Conservation (phyloP, 1,284 basidiomycete species). For the Ceratorhiza oryzae-sativae region DNA sequence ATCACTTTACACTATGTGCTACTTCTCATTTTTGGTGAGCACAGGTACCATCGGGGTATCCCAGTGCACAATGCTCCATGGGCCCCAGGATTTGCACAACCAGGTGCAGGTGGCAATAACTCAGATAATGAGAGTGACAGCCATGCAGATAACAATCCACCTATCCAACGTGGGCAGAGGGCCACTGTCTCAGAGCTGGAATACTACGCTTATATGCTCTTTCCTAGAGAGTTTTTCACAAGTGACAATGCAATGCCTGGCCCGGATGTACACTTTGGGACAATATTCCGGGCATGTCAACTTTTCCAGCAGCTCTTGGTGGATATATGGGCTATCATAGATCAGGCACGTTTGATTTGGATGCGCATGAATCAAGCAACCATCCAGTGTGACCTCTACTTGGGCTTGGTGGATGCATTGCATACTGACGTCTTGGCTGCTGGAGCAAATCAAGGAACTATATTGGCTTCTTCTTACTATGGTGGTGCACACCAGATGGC, state of each 20-base stretch:
- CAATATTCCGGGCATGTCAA: conserved; percentile 52
- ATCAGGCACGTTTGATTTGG: conserved; percentile 47
- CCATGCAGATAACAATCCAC: neutral
- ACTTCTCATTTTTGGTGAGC: conserved; percentile 53
- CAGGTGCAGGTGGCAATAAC: neutral
- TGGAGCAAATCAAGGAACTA: conserved; percentile 48
- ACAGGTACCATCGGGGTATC: conserved; percentile 54
- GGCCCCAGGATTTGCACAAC: neutral
- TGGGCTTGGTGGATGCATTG: conserved; percentile 53
- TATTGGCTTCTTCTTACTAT: conserved; percentile 55
- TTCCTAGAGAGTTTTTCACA: conserved; percentile 42
- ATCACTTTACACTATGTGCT: conserved; percentile 53
- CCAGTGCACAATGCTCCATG: neutral
- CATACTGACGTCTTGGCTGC: conserved; percentile 43
- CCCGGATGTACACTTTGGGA: conserved; percentile 44
- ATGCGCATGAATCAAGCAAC: conserved; percentile 51
- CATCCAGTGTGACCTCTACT: conserved; percentile 53
- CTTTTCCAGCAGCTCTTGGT: conserved; percentile 56
- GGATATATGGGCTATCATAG: conserved; percentile 49
- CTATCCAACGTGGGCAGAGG: neutral
- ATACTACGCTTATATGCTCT: conserved; percentile 50
- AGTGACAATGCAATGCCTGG: neutral
- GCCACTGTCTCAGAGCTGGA: conserved; percentile 6
- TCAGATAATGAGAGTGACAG: conserved; percentile 1
- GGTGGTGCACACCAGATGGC: conserved; percentile 56